These are phyloP conservation scores for Camelina laxa DNA, from an alignment of 345 rosid species.

Conservation along the genomic window DNA sequence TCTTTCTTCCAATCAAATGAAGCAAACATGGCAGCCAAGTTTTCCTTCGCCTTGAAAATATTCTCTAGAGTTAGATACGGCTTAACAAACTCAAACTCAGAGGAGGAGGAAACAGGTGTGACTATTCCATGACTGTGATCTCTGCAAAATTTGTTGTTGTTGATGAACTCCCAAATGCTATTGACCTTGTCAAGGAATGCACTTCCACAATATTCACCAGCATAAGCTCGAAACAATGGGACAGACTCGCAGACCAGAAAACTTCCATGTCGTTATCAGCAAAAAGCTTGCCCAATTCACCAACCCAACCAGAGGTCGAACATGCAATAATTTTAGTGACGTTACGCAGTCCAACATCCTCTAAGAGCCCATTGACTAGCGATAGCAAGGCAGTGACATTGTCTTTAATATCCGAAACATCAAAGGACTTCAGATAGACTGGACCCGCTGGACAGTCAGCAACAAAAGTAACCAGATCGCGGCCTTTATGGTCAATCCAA, in stretches of 20 bases:
- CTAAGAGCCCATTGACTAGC: slow-evolving; percentile 49
- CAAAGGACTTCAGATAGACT: slow-evolving; percentile 54
- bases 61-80: slow-evolving; percentile 57
- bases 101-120: slow-evolving; percentile 43
- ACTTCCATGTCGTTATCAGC: slow-evolving; percentile 35
- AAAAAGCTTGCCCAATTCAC: slow-evolving; percentile 49
- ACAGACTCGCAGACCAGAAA: slow-evolving; percentile 66
- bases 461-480: slow-evolving; percentile 53
- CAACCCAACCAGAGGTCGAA: slow-evolving; percentile 63
- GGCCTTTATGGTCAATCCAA: slow-evolving; percentile 57
- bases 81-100: slow-evolving; percentile 44
- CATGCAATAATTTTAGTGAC: slow-evolving; percentile 57
- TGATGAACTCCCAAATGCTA: slow-evolving; percentile 43
- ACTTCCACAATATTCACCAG: slow-evolving; percentile 48
- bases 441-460: slow-evolving; percentile 61
- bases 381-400: slow-evolving; percentile 43
- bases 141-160: slow-evolving; percentile 45
- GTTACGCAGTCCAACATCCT: slow-evolving; percentile 56
- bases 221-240: slow-evolving; percentile 65
- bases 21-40: slow-evolving; percentile 48
- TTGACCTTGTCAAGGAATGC: slow-evolving; percentile 42
- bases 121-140: slow-evolving; percentile 37
- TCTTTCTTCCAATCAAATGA: slow-evolving; percentile 50
- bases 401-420: slow-evolving; percentile 45
- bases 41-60: slow-evolving; percentile 48